A percentile compares a stretch with the other conserved stretches of the same genome.
These are phyloP conservation scores for Postia placenta DNA, from an alignment of 768 basidiomycete genomes.

Conservation along the genomic window DNA sequence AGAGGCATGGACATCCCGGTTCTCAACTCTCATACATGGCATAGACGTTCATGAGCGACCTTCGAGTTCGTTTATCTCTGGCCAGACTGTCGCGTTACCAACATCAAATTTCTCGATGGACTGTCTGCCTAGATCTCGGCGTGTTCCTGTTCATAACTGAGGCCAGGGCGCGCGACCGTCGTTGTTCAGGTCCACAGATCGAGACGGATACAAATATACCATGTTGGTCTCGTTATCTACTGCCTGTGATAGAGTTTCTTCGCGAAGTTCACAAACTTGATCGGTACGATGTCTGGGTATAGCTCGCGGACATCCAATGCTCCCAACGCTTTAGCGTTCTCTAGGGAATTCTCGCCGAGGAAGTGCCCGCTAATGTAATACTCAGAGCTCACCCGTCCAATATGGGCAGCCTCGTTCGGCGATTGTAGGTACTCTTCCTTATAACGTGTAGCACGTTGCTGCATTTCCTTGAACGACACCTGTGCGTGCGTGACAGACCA, in stretches of 20 bases:
- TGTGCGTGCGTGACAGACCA: background rate
- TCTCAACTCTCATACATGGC: no score
- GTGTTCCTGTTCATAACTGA: no score
- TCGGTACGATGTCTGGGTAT: conserved; percentile 21
- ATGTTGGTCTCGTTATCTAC: no score
- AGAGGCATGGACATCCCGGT: no score
- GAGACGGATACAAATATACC: no score
- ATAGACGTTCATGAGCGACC: no score
- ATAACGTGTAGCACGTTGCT: background rate
- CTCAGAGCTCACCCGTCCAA: background rate
- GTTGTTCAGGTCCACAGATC: no score
- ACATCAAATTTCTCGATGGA: no score
- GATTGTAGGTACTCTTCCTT: background rate
- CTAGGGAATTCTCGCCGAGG: conserved; percentile 25
- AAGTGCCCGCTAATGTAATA: conserved; percentile 22
- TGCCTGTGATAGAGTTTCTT: conserved; percentile 19
- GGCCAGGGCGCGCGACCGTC: no score
- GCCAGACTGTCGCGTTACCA: no score
- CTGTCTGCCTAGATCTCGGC: no score
- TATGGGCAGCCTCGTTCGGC: background rate
- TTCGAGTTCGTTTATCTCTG: no score
- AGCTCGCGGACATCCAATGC: conserved; percentile 25
- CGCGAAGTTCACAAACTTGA: conserved; percentile 19
- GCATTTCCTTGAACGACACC: conserved; percentile 6
- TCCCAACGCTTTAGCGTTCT: conserved; percentile 18